Conservation (phyloP, 192 early-diverging fungal species). For the Entomortierella lignicola region DNA sequence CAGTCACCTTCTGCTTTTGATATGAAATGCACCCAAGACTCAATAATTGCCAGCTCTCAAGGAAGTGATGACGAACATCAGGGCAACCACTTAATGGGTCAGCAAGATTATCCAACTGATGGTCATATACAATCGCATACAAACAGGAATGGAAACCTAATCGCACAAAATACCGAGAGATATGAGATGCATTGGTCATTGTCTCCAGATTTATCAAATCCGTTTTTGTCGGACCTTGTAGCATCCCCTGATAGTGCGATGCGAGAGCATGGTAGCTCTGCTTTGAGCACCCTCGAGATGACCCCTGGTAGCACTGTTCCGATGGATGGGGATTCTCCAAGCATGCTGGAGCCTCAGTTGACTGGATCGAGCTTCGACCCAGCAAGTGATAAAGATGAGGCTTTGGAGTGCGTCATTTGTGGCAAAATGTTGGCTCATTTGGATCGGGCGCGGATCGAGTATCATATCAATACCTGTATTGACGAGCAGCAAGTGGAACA, state of each 20-base stretch:
- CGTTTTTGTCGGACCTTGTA: not conserved
- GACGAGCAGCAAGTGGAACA: slow-evolving; percentile 26
- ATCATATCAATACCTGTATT: slow-evolving; percentile 44
- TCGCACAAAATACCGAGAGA: not conserved
- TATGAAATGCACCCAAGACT: not conserved
- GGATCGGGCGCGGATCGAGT: slow-evolving; percentile 28
- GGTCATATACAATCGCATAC: not conserved
- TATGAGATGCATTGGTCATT: not conserved
- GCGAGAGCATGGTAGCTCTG: not conserved
- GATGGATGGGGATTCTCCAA: not conserved
- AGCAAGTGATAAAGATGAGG: not conserved
- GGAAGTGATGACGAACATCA: not conserved
- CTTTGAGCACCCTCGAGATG: not conserved
- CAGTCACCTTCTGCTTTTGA: not conserved
- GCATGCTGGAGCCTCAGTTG: not conserved
- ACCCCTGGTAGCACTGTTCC: not conserved
- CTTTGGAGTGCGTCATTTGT: slow-evolving; percentile 24
- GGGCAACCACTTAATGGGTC: not conserved
- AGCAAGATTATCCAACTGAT: not conserved
- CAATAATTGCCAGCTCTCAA: slow-evolving; percentile 5
- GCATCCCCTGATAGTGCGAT: not conserved
- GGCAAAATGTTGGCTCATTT: slow-evolving; percentile 29
- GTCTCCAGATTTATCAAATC: not conserved
- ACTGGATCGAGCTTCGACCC: not conserved
- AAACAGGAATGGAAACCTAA: not conserved